phyloP scores from a whole-genome alignment of 495 filamentous ascomycete genomes.

The Letharia lupina region DNA sequence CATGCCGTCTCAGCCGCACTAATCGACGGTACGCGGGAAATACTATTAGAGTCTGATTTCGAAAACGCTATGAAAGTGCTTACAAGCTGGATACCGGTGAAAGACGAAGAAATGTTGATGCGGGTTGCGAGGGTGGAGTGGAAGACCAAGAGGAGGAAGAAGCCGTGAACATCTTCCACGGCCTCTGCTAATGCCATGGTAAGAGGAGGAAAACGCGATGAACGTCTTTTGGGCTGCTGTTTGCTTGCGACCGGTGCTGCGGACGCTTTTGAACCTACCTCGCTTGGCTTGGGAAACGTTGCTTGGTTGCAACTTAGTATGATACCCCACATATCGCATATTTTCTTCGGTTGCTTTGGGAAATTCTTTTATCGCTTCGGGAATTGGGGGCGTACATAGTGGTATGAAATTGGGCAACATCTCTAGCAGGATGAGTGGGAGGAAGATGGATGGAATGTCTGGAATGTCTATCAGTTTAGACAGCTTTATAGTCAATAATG shows the following conservation, averaged over 20 bases:
- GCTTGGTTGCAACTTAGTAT: neutral
- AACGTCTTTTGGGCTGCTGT: too few species aligned
- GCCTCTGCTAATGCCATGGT: too few species aligned
- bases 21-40: constrained; percentile 85
- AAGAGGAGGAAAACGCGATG: too few species aligned
- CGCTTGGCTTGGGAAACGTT: neutral
- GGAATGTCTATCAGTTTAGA: neutral
- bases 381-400: neutral
- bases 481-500: neutral
- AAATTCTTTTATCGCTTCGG: neutral
- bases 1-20: constrained; percentile 87
- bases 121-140: constrained; percentile 87
- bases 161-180: neutral
- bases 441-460: neutral
- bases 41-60: constrained; percentile 89
- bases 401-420: neutral
- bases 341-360: neutral
- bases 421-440: neutral
- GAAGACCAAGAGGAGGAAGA: constrained; percentile 60
- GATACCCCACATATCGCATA: neutral
- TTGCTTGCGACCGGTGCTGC: too few species aligned
- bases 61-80: constrained; percentile 97
- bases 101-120: constrained; percentile 92
- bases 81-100: constrained; percentile 91
- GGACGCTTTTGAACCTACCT: neutral